Base-by-base conservation (phyloP, 805 yeast genomes). In the Zygosaccharomyces bailii region DNA sequence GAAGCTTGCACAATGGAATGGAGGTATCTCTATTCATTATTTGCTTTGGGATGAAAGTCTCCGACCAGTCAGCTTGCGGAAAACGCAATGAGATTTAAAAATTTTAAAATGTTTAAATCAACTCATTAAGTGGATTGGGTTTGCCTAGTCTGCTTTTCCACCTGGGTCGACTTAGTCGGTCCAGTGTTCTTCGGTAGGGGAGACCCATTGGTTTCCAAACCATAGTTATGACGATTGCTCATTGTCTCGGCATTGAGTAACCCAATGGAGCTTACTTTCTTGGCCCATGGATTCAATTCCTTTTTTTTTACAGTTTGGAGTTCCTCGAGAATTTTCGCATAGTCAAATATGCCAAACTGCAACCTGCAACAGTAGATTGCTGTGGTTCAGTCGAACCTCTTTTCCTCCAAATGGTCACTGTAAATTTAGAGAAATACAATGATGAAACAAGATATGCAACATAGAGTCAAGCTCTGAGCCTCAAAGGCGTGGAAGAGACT, bases 401-500 rank as follows among this genome's bases (percentile, higher is more conserved):
- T 32, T 25, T 25, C 25, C 34, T 38, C 39, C 42, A 30, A 43
- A 58, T 54, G 50, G 49, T 34, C 48, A 31, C 45, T 14, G 34
- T 24, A 31, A 27, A 36, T 43, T 43, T 38, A 34, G 41, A 42
- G 52, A 40, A 44, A 25, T 42, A 36, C 53, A 43, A 74, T 82
- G 90, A 83, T 83, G 90, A 83, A 76, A 82, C 78, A 72, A 69
- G 66, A 72, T 18, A 78, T 76, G 84, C 82, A 79, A 80, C 86
- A 81, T 82, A 82, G 90, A 83, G 90, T 83, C 90, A 83, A 83
- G 90, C 89, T 83, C 90, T 74, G 86, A 82, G 83, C 72, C 66
- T 65, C 59, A 54, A 53, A 57, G 59, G 49, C 59, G 49, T 67
- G 77, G 90, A 83, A 79, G 89, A 83, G 86, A 80, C 66, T 78